These are phyloP conservation scores for Pythium phragmiticola DNA, from an alignment of 352 stramenopile genomes.

Conservation along the genomic window DNA sequence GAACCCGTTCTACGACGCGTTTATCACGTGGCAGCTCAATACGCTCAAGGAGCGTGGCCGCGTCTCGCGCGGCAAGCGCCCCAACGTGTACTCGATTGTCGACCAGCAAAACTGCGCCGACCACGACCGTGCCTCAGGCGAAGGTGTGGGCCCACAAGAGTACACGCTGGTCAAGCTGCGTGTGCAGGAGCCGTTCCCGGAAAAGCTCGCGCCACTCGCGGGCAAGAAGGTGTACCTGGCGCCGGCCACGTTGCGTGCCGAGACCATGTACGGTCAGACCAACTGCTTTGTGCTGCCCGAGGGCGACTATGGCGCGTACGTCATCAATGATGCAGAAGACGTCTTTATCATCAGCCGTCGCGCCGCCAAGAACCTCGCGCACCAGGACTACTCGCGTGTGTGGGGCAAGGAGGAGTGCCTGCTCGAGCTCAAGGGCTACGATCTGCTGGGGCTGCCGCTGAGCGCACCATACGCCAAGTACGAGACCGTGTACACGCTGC, in stretches of 20 bases:
- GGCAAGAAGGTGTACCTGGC: conserved; percentile 96
- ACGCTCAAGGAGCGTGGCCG: conserved; percentile 91
- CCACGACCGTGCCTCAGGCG: conserved; percentile 97
- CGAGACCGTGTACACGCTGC: conserved; percentile 99
- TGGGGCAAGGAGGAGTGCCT: conserved; percentile 90
- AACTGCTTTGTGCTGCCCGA: conserved; percentile 99
- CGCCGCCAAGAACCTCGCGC: conserved; percentile 93
- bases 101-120: conserved; percentile 99
- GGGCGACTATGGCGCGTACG: conserved; percentile 98
- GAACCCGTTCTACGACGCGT: conserved; percentile 99
- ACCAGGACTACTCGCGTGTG: conserved; percentile 91
- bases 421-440: conserved; percentile 92
- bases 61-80: conserved; percentile 94
- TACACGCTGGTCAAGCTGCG: conserved; percentile 99
- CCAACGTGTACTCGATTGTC: conserved; percentile 98
- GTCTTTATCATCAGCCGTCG: conserved; percentile 96
- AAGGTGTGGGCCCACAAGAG: conserved; percentile 98
- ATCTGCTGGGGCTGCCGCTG: conserved; percentile 96
- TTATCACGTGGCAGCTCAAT: conserved; percentile 99
- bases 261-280: conserved; percentile 99
- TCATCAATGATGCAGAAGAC: conserved; percentile 92
- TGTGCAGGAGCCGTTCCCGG: conserved; percentile 80
- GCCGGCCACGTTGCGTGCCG: conserved; percentile 97
- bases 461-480: conserved; percentile 95
- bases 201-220: conserved; percentile 70